Evolutionary conservation across 2,329 filamentous ascomycete genomes (phyloP), one percentile per base, ranked within the genome.

Genomic region (Trichoderma citrinoviride): DNA sequence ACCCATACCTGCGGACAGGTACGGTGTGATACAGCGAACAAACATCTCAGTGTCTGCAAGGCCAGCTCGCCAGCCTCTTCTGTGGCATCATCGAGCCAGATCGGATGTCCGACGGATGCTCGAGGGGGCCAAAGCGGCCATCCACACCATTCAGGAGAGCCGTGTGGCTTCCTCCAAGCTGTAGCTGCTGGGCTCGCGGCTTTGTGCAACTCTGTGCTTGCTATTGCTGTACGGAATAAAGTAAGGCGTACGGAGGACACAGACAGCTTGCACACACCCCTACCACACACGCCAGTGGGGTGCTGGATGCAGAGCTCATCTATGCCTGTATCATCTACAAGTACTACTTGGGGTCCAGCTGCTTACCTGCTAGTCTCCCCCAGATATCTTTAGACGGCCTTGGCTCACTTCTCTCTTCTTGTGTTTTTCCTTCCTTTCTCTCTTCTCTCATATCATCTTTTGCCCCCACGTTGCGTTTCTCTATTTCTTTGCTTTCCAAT

Each of bases 371-470:
- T 65, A 52, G 52, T 52, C 61, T 66, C 61, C 55, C 61, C 65
- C 65, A 57, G 61, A 61, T 65, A 66, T 66, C 55, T 66, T 49
- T 64, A 55, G 65, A 61, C 55, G 40, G 47, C 40, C 37, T 19
- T 54, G 61, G 41, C 50, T 63, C 54, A 37, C 33, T 41, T 65
- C 65, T 60, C 61, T 37, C 54, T 50, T 60, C 61, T 53, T 21
- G 49, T 21, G 49, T 14, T 27, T 27, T 54, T 40, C 7, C 50
- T n/a, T 55, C 50, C 27, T 55, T 54, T 47, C 27, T 21, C 60
- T 27, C 47, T 33, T 40, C 41, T 33, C 17, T 52, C 3, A 49
- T 44, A 43, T 15, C 2, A 14, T 37, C 7, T 8, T 8, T 33
- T 8, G 10, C 29, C 21, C n/a, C 46, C 46, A 23, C 37, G 27